Evolutionary conservation across 2,329 filamentous ascomycete genomes (phyloP), one percentile per base, ranked within the genome.

Genomic region (Diplocarpon mali): DNA sequence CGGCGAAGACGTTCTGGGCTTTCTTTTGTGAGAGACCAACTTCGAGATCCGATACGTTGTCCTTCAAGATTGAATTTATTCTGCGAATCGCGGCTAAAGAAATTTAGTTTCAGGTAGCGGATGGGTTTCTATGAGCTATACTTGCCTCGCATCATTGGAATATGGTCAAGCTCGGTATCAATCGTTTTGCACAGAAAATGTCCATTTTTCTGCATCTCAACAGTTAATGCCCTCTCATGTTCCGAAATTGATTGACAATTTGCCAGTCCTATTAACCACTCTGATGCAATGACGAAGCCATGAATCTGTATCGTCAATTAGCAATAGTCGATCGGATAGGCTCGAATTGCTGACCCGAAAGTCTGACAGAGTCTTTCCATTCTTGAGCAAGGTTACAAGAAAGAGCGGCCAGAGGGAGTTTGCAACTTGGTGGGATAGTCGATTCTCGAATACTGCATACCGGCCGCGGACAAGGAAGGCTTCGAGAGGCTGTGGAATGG

Each of bases 221-320:
- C 73, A 5, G 59, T 63, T 12, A 75, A 49, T 16, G 64, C 66
- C 34, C 61, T 55, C 2, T 53, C 61, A 4, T 32, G 34, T 35
- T 10, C 37, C 14, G 28, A 35, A 12, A 41, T 30, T 7, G 16
- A 5, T 31, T 42, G 30, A 40, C 44, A 76, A 74, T 52, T 74
- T 75, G 35, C 70, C 66, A 37, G 79, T 7, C 69, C 66, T 15
- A 70, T 54, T 35, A 73, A 53, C 70, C 76, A 78, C n/a, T 77
- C 59, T 34, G 72, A 69, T 4, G 70, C 60, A 9, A 72, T 55
- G 8, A 65, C 68, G n/a, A 54, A 52, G 20, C 35, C 29, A 40
- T 56, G 42, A 50, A 63, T 63, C 47, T 47, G 46, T 17, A 46
- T 12, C 36, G 27, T 43, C 28, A 43, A 38, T 40, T 7, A 39